phyloP scores from a whole-genome alignment of 1,284 basidiomycete genomes.

The Phaffia rhodozyma region DNA sequence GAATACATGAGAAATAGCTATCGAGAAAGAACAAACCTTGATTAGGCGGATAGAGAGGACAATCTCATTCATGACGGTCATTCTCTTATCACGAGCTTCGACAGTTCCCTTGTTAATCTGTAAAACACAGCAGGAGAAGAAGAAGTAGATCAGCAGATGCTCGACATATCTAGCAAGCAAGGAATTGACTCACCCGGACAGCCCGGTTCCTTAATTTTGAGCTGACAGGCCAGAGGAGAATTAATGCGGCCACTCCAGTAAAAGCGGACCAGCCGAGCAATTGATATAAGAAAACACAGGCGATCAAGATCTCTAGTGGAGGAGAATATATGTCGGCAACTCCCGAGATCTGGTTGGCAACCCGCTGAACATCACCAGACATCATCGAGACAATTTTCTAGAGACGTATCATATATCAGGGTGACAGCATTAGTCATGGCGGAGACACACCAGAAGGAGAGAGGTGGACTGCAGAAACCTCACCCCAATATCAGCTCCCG shows the following conservation, averaged over 20 bases:
- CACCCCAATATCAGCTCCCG: constrained; percentile 6
- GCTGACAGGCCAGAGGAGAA: constrained; percentile 51
- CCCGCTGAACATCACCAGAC: background rate
- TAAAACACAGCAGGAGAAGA: background rate
- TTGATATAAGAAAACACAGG: constrained; percentile 56
- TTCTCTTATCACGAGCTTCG: constrained; percentile 66
- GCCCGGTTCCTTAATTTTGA: background rate
- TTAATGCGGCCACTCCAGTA: constrained; percentile 62
- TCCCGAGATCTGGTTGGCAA: background rate
- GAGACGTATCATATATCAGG: background rate
- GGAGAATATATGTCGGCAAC: constrained; percentile 45
- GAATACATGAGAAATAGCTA: constrained; percentile 6
- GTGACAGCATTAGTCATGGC: background rate
- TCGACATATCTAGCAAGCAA: background rate
- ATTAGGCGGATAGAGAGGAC: constrained; percentile 42
- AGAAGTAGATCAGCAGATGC: background rate
- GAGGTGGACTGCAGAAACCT: background rate
- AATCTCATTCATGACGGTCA: constrained; percentile 62
- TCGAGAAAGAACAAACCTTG: constrained; percentile 41
- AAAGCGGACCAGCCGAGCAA: constrained; percentile 73
- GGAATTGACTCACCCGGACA: background rate
- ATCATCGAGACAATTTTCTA: constrained; percentile 4
- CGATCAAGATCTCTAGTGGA: constrained; percentile 70
- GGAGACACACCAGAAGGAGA: background rate
- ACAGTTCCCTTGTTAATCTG: constrained; percentile 61